phyloP scores from a whole-genome alignment of 2,329 filamentous ascomycete genomes.

The Lasiodiplodia sp. region DNA sequence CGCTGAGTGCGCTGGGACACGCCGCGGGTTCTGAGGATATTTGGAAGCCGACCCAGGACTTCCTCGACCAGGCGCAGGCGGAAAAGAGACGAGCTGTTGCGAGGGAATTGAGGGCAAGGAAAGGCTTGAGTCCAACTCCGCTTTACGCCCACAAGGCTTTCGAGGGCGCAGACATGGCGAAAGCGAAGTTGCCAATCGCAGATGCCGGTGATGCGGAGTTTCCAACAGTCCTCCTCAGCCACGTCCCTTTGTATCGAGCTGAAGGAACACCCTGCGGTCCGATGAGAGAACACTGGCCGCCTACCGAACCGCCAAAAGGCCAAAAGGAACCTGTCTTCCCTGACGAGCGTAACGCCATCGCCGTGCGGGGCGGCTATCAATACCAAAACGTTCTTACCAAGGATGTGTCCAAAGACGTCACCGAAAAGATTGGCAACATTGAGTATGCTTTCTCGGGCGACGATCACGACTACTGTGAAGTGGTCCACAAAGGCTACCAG shows the following conservation, averaged over 20 bases:
- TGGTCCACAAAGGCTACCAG: constrained; percentile 74
- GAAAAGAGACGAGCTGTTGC: constrained; percentile 72
- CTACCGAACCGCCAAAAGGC: constrained; percentile 67
- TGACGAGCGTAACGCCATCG: constrained; percentile 80
- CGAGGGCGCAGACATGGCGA: constrained; percentile 56
- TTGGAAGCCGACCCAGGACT: constrained; percentile 78
- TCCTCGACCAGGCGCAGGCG: constrained; percentile 71
- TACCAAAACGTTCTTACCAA: constrained; percentile 93
- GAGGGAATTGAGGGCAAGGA: constrained; percentile 71
- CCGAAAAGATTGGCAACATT: constrained; percentile 81
- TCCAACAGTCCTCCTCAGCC: constrained; percentile 87
- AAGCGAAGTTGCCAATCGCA: constrained; percentile 41
- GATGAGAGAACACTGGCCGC: constrained; percentile 82
- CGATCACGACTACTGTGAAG: constrained; percentile 96
- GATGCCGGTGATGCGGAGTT: constrained; percentile 66
- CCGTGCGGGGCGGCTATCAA: constrained; percentile 82
- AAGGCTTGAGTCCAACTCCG: constrained; percentile 65
- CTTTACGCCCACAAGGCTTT: constrained; percentile 67
- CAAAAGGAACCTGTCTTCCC: constrained; percentile 60
- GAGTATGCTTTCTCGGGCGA: constrained; percentile 91
- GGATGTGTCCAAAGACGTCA: constrained; percentile 75
- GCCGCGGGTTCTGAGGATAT: constrained; percentile 63
- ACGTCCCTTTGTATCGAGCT: constrained; percentile 86
- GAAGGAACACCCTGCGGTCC: constrained; percentile 88
- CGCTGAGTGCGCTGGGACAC: constrained; percentile 76